phyloP scores from a whole-genome alignment of 2,329 filamentous ascomycete genomes.

The Fusarium bactridioides region DNA sequence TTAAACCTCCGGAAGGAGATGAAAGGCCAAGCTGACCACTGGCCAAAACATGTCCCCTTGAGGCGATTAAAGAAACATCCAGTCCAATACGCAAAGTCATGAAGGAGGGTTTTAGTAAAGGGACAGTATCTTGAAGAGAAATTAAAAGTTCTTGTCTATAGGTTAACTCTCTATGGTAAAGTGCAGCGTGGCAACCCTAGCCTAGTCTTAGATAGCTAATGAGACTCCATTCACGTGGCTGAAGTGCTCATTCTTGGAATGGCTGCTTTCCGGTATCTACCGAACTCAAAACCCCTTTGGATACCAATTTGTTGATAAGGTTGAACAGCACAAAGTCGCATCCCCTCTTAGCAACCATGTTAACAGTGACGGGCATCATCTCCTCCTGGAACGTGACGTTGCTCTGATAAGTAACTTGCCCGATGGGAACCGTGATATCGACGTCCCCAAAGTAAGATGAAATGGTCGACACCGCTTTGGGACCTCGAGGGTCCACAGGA shows the following conservation, averaged over 20 bases:
- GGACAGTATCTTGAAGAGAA: neutral
- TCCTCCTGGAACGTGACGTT: neutral
- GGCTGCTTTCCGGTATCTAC: neutral
- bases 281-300: neutral
- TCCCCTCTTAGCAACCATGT: neutral
- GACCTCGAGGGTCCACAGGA: neutral
- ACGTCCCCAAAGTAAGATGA: neutral
- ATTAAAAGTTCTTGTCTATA: neutral
- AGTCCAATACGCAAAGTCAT: neutral
- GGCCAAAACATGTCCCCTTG: no score
- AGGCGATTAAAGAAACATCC: no score
- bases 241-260: neutral
- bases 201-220: no score
- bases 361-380: neutral
- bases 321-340: neutral
- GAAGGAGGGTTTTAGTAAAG: rapidly evolving
- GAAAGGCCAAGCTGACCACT: no score
- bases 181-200: no score
- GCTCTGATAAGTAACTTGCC: neutral
- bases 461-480: neutral
- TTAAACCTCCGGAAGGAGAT: no score
- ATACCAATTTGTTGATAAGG: neutral
- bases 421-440: neutral
- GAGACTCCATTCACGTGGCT: neutral
- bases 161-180: neutral